Evolutionary conservation across 768 basidiomycete species (phyloP).

Genomic region (Suillus variegatus): DNA sequence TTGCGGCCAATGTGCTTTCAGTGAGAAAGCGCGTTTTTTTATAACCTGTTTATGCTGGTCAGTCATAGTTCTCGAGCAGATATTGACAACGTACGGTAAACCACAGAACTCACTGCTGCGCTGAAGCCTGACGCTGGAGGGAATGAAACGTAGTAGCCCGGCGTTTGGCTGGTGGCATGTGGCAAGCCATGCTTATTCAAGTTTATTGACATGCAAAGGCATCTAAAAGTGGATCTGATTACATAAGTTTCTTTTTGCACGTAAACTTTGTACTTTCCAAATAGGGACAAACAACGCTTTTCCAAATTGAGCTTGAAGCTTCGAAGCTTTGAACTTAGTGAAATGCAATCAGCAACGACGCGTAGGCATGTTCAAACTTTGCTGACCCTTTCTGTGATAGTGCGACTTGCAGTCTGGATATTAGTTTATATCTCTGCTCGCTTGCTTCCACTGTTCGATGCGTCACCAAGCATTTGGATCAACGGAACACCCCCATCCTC

Average conservation of each 20-base stretch:
- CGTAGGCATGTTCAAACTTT: constrained; percentile 22
- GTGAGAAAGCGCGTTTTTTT: neutral
- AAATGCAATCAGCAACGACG: neutral
- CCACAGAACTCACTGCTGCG: neutral
- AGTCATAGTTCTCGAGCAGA: neutral
- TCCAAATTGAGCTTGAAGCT: neutral
- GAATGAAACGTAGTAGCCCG: neutral
- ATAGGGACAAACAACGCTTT: neutral
- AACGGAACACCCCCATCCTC: constrained; percentile 11
- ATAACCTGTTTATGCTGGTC: neutral
- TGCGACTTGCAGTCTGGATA: constrained; percentile 19
- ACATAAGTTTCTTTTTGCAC: constrained; percentile 1
- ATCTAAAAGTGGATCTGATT: neutral
- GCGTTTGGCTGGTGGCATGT: neutral
- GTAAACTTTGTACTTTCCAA: neutral
- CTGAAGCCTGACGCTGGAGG: neutral
- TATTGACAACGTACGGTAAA: neutral
- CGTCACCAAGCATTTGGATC: constrained; percentile 28
- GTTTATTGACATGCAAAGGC: neutral
- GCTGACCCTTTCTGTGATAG: constrained; percentile 24
- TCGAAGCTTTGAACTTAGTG: too few species aligned
- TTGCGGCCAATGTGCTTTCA: neutral
- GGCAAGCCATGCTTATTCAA: neutral
- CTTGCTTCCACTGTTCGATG: constrained; percentile 26
- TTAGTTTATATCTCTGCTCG: constrained; percentile 23